Evolutionary conservation across 345 rosid genomes (phyloP), one percentile per base, ranked within the genome.

Genomic region (Lepidium aucheri): DNA sequence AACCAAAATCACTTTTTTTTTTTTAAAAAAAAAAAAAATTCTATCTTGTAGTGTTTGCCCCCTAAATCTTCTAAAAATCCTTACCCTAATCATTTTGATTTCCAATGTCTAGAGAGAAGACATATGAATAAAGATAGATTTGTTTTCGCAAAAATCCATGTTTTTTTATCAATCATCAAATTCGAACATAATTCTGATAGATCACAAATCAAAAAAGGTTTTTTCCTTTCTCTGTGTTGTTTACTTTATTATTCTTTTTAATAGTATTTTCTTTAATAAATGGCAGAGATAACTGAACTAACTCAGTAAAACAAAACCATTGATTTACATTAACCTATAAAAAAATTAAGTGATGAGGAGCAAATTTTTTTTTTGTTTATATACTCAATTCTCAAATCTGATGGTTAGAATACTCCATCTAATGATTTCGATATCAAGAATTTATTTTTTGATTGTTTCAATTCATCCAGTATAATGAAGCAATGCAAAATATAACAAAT

Each of bases 51-150:
- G 64, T 44, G 28, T 60, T 73, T 67, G 43, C 30, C 77, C 51
- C 68, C 63, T 52, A 53, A 74, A 74, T 74, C 73, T 67, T 60
- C 68, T 53, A 53, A 67, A 60, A 74, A 60, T 74, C 77, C 68
- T 67, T 53, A 45, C 44, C 68, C 68, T 60, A 73, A 73, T 73
- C 73, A 73, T 73, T 73, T 60, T 58, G 64, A 74, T 74, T 67
- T 74, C 39, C 35, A 28, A 60, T 24, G 26, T 26, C 3, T 4
- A 26, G 30, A 26, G 30, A 43, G 7, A 24, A 46, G 51, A 54
- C 55, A 55, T 18, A 9, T 20, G 3, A 14, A 71, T 11, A 63
- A 57, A 43, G 32, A 47, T 14, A 18, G 5, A 12, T 57, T 39
- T 49, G 46, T 26, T 30, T 66, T 67, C 58, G 30, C 43, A 43